Evolutionary conservation across 495 filamentous ascomycete genomes (phyloP), one percentile per base, ranked within the genome.

Genomic region (Podospora conica): DNA sequence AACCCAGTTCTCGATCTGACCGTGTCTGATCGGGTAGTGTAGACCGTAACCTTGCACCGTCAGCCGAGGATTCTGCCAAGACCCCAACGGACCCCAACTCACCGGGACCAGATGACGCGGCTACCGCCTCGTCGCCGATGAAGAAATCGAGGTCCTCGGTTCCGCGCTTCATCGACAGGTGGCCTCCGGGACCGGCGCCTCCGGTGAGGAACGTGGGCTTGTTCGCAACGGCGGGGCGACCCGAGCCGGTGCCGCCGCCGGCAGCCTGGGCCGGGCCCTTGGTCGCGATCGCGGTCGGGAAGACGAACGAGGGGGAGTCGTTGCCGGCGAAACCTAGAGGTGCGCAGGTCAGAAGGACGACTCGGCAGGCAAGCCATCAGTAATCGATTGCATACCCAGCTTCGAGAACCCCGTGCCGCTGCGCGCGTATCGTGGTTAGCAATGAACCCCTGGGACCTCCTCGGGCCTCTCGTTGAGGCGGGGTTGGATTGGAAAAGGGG

Each of bases 341-440:
- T 66, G 63, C 24, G 20, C 53, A 48, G 24, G 65, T 70, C 24
- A 70, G 66, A 27, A 25, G 33, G 29, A 23, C 24, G 25, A 27
- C 59, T 23, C 15, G 40, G 10, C 33, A 65, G 31, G 24, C 24
- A 18, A 10, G 18, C 22, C 54, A 9, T 54, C 61, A 33, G 29
- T 20, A 48, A 25, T 56, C 23, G 58, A 55, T 24, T 55, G 65
- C 85, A 71, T 79, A 97, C 93, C 93, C 79, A 98, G 88, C 82
- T 98, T 98, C 53, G 95, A 97, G 78, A 94, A 98, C 66, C 95
- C 95, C 81, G 95, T 98, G 79, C 95, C 95, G 89, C 95, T 98
- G 75, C 33, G 72, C 65, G 48, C 23, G 31, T 62, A 66, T 66
- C 55, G 2, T 9, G 40, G 77, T 75, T 55, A 75, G 74, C 64